Percentiles rank a stretch among this genome's conserved stretches.
Conservation (phyloP, 345 rosid genomes). For the Salix dunnii region DNA sequence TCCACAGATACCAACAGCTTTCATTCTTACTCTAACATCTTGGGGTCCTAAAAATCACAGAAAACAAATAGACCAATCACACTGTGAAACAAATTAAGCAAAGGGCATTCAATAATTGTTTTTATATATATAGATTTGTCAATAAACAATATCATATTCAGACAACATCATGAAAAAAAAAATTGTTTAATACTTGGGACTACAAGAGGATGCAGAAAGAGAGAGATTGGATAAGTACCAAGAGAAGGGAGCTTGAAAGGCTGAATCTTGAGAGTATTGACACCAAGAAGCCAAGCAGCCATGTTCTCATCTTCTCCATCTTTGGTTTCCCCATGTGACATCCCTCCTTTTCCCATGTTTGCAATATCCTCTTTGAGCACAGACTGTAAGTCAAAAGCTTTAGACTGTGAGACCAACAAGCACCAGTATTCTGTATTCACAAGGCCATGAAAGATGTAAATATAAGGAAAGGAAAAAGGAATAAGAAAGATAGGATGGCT, state of each 20-base stretch:
- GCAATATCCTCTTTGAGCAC: not conserved
- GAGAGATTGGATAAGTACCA: slow-evolving; percentile 34
- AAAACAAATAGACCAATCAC: not conserved
- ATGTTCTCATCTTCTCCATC: slow-evolving; percentile 59
- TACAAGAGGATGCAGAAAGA: too few species aligned
- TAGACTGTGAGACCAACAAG: too few species aligned
- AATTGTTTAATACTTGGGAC: too few species aligned
- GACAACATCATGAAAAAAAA: too few species aligned
- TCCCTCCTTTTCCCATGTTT: slow-evolving; percentile 66
- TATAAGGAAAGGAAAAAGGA: too few species aligned
- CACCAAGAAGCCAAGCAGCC: slow-evolving; percentile 83
- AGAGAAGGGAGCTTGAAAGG: slow-evolving; percentile 70
- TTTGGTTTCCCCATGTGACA: slow-evolving; percentile 47
- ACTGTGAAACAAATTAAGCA: not conserved
- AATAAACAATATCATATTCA: not conserved
- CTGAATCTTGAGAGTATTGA: slow-evolving; percentile 82
- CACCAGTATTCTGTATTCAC: too few species aligned
- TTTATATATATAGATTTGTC: not conserved
- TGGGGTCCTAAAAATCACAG: slow-evolving; percentile 45
- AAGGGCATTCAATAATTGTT: not conserved
- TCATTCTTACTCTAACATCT: slow-evolving; percentile 79
- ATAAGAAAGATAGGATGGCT: too few species aligned
- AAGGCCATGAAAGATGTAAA: too few species aligned
- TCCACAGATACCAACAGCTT: slow-evolving; percentile 88
- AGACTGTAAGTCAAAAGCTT: too few species aligned